phyloP scores from a whole-genome alignment of 305 asterid genomes.

The Ilex paraguariensis region DNA sequence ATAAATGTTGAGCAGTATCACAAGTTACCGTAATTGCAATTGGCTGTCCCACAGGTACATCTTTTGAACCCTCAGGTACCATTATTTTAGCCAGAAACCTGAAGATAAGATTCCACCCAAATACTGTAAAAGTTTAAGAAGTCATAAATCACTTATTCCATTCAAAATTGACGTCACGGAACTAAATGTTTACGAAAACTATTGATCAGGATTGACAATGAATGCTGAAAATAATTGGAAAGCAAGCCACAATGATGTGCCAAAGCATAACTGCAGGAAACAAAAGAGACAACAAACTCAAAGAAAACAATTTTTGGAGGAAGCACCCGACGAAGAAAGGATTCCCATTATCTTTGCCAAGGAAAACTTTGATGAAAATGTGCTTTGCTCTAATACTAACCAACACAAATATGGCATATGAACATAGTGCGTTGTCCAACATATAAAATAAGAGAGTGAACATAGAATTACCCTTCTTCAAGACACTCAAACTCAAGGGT shows the following conservation, averaged over 20 bases:
- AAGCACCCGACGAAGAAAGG: too few relatives aligned
- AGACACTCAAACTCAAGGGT: conserved; percentile 92
- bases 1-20: conserved; percentile 21
- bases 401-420: too few relatives aligned
- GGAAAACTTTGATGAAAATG: too few relatives aligned
- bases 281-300: neutral
- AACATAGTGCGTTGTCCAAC: too few relatives aligned
- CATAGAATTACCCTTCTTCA: conserved; percentile 75
- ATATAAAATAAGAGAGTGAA: too few relatives aligned
- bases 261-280: neutral
- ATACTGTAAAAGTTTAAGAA: conserved; percentile 8
- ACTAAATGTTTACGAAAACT: too few relatives aligned
- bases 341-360: too few relatives aligned
- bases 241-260: neutral
- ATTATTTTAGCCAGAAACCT: conserved; percentile 91
- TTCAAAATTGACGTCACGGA: neutral
- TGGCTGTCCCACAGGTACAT: conserved; percentile 94
- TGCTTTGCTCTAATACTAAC: too few relatives aligned
- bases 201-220: neutral
- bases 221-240: neutral
- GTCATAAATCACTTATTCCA: neutral
- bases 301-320: neutral
- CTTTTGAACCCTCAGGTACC: conserved; percentile 94
- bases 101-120: conserved; percentile 18
- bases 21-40: conserved; percentile 87